phyloP scores from a whole-genome alignment of 495 filamentous ascomycete species.

The Penicillium pancosmium region DNA sequence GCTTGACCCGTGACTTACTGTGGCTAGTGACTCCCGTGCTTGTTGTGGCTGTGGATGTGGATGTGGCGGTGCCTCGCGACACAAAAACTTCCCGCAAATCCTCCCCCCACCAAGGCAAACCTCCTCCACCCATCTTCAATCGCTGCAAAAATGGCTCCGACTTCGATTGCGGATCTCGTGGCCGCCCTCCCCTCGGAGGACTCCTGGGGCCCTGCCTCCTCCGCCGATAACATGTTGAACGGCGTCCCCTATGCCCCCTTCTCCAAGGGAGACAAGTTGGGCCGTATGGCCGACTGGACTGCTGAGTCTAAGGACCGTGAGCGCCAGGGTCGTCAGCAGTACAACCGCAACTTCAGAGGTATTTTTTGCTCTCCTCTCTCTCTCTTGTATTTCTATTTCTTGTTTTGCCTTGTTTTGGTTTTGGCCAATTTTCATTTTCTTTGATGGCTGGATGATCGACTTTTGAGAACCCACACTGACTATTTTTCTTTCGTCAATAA shows the following conservation, averaged over 20 bases:
- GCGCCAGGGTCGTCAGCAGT: slow-evolving; percentile 79
- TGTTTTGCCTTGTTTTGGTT: slow-evolving; percentile 8
- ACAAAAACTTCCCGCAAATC: slow-evolving; percentile 47
- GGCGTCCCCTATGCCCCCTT: slow-evolving; percentile 97
- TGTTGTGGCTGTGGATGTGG: slow-evolving; percentile 16
- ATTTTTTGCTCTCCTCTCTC: slow-evolving; percentile 20
- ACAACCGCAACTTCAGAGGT: slow-evolving; percentile 93
- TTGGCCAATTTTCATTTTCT: slow-evolving; percentile 4
- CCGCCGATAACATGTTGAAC: slow-evolving; percentile 81
- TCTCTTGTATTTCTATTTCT: slow-evolving; percentile 1
- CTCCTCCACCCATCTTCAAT: slow-evolving; percentile 24
- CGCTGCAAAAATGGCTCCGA: slow-evolving; percentile 50
- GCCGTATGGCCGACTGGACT: slow-evolving; percentile 99
- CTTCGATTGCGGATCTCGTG: slow-evolving; percentile 62
- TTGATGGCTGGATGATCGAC: background rate
- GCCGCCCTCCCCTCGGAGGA: slow-evolving; percentile 65
- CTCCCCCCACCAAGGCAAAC: slow-evolving; percentile 29
- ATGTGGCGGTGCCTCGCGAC: slow-evolving; percentile 47
- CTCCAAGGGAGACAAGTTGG: slow-evolving; percentile 97
- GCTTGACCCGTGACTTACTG: background rate
- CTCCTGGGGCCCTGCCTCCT: slow-evolving; percentile 82
- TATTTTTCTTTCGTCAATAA: slow-evolving; percentile 17
- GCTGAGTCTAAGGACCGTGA: slow-evolving; percentile 87
- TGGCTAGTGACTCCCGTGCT: background rate
- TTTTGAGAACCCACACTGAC: slow-evolving; percentile 6